Conservation (phyloP, 192 early-diverging fungal genomes). For the Rhizophagus sp. region DNA sequence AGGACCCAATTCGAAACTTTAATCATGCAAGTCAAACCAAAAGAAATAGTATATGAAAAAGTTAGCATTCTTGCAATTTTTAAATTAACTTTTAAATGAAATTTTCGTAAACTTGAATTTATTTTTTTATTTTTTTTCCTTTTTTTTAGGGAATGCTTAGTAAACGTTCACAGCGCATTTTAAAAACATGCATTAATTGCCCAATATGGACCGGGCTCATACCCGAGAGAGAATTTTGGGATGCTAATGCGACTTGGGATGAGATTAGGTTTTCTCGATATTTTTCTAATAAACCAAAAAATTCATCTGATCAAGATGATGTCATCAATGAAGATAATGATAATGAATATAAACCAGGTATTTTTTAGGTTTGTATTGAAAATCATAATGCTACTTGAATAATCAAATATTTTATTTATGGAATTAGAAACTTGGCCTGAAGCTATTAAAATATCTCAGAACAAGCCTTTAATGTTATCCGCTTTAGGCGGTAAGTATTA, state of each 20-base stretch:
- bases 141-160: constrained; percentile 33
- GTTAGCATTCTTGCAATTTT: constrained; percentile 22
- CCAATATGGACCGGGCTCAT: constrained; percentile 63
- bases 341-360: background rate
- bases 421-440: constrained; percentile 44
- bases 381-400: background rate
- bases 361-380: background rate
- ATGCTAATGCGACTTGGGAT: constrained; percentile 49
- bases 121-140: background rate
- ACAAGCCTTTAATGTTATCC: constrained; percentile 39
- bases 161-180: constrained; percentile 45
- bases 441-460: constrained; percentile 43
- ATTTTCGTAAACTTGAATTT: background rate
- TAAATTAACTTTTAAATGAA: no score
- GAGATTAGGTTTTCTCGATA: constrained; percentile 64
- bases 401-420: background rate
- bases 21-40: constrained; percentile 88
- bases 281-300: constrained; percentile 41
- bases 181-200: constrained; percentile 43
- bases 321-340: background rate
- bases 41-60: constrained; percentile 88
- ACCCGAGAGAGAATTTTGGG: constrained; percentile 76
- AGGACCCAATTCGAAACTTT: constrained; percentile 92
- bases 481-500: constrained; percentile 39
- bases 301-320: constrained; percentile 26